Evolutionary conservation across 768 basidiomycete genomes (phyloP).

Genomic region (Lepiota brunneoincarnata): DNA sequence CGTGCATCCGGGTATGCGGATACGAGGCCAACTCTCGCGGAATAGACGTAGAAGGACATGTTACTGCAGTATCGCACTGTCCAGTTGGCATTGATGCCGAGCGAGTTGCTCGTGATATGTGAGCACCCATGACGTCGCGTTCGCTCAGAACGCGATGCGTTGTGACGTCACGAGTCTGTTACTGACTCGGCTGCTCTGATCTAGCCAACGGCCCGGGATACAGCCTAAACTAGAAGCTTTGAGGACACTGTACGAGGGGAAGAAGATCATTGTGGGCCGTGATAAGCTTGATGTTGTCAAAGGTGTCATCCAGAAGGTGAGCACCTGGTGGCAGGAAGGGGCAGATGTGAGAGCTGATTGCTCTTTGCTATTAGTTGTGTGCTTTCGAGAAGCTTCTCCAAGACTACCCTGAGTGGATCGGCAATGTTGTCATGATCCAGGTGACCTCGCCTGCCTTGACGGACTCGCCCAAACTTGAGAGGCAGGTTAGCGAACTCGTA

Average conservation of each 20-base stretch:
- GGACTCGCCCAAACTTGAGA: constrained; percentile 91
- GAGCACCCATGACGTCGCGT: too few species aligned
- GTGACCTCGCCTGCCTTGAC: constrained; percentile 92
- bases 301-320: constrained; percentile 92
- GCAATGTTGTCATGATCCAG: constrained; percentile 84
- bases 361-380: constrained; percentile 54
- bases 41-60: constrained; percentile 87
- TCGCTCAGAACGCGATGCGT: too few species aligned
- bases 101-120: constrained; percentile 81
- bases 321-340: neutral
- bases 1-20: constrained; percentile 94
- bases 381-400: constrained; percentile 93
- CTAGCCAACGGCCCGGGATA: constrained; percentile 73
- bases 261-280: constrained; percentile 97
- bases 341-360: neutral
- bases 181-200: neutral
- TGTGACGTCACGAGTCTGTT: constrained; percentile 1
- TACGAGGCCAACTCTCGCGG: constrained; percentile 73
- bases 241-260: constrained; percentile 82
- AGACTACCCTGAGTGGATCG: constrained; percentile 94
- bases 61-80: constrained; percentile 82
- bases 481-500: constrained; percentile 90
- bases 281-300: constrained; percentile 99
- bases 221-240: constrained; percentile 89
- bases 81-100: constrained; percentile 96